Evolutionary conservation across 2,329 filamentous ascomycete species (phyloP).

Genomic region (Fusarium albosuccineum): DNA sequence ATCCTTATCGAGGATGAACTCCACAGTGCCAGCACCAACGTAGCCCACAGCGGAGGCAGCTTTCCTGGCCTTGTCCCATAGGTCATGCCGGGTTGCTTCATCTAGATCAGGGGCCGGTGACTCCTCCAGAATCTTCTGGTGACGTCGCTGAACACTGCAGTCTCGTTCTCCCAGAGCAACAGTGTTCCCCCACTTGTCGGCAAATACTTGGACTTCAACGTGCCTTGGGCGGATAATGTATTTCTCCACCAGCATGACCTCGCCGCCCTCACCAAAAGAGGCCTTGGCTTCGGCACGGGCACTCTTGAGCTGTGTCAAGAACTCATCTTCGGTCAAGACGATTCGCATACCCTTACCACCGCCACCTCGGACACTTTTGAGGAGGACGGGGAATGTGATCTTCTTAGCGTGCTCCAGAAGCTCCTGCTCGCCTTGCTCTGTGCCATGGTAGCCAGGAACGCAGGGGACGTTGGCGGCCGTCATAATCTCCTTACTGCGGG

Average conservation of each 20-base stretch:
- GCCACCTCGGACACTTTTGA: conserved; percentile 85
- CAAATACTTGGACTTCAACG: conserved; percentile 92
- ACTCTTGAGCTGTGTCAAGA: conserved; percentile 76
- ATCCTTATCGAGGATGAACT: conserved; percentile 90
- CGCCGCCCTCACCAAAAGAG: conserved; percentile 83
- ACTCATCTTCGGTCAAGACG: conserved; percentile 76
- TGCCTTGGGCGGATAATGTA: conserved; percentile 85
- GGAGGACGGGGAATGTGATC: conserved; percentile 76
- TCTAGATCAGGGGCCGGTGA: conserved; percentile 81
- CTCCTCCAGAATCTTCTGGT: conserved; percentile 94
- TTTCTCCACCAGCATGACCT: conserved; percentile 86
- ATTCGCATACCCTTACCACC: conserved; percentile 90
- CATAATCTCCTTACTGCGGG: conserved; percentile 96
- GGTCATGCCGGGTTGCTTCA: conserved; percentile 68
- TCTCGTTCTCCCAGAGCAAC: conserved; percentile 90
- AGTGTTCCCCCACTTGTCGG: conserved; percentile 82
- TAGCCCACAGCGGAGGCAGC: conserved; percentile 83
- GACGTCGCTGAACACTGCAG: conserved; percentile 86
- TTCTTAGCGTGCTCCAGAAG: conserved; percentile 78
- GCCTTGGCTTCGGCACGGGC: conserved; percentile 82
- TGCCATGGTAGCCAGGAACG: conserved; percentile 94
- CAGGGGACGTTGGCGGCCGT: conserved; percentile 93
- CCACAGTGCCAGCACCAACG: conserved; percentile 89
- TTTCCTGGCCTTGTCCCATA: conserved; percentile 76
- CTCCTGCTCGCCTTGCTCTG: conserved; percentile 77